Conservation (phyloP, 73 alveolate genomes). For the Paramecium bursaria region DNA sequence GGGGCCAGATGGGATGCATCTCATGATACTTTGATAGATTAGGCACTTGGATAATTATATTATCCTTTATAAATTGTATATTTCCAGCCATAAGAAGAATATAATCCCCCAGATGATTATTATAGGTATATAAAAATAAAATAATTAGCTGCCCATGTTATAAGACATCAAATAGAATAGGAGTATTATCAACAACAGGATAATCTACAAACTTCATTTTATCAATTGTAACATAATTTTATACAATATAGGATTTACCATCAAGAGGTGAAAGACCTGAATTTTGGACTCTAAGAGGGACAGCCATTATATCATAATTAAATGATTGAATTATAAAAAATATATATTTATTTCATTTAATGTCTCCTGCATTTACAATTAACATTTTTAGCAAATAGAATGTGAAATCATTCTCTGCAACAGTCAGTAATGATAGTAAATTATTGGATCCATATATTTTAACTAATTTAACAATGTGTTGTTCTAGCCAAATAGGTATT, state of each 20-base stretch:
- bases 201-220: conserved; percentile 95
- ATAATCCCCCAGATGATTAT: conserved; percentile 90
- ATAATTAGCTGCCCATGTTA: conserved; percentile 89
- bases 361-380: conserved; percentile 7
- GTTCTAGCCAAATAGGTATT: conserved; percentile 31
- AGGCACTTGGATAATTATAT: conserved; percentile 74
- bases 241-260: conserved; percentile 61
- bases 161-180: conserved; percentile 95
- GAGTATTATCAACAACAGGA: conserved; percentile 96
- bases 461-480: background rate
- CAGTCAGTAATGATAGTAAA: background rate
- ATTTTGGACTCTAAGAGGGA: conserved; percentile 97
- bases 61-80: conserved; percentile 76
- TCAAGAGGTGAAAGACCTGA: conserved; percentile 80
- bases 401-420: conserved; percentile 48
- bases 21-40: conserved; percentile 76
- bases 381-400: conserved; percentile 46
- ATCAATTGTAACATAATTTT: conserved; percentile 78
- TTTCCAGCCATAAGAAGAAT: conserved; percentile 73
- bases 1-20: conserved; percentile 92
- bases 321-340: conserved; percentile 62
- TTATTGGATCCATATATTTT: conserved; percentile 17
- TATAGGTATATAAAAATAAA: conserved; percentile 54
- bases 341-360: background rate
- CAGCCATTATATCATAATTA: conserved; percentile 80